A percentile compares a stretch with the other conserved stretches of the same genome.
Evolutionary conservation across 2,329 filamentous ascomycete species (phyloP).

Genomic region (Aspergillus sp.): DNA sequence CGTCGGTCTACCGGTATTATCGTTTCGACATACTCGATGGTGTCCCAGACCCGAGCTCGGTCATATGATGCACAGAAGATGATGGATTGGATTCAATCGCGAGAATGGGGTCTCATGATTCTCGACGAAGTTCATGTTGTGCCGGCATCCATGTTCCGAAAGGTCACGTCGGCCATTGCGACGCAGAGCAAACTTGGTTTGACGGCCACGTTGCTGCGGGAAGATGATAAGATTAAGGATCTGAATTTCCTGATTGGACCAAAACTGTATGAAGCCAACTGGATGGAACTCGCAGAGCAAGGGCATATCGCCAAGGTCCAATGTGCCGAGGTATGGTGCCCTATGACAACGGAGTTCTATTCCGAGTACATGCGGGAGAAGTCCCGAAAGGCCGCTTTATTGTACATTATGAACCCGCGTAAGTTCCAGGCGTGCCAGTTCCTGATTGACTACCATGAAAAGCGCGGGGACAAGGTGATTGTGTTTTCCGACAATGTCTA

Average conservation of each 20-base stretch:
- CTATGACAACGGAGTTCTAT: constrained; percentile 98
- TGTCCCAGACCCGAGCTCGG: constrained; percentile 80
- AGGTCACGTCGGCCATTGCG: constrained; percentile 87
- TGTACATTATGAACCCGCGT: constrained; percentile 95
- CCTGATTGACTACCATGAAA: constrained; percentile 96
- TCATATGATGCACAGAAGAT: constrained; percentile 94
- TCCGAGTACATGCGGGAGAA: constrained; percentile 77
- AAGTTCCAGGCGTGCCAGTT: constrained; percentile 98
- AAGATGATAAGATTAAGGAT: constrained; percentile 97
- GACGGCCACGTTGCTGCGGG: constrained; percentile 86
- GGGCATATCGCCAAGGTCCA: constrained; percentile 96
- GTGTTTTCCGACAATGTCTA: constrained; percentile 98
- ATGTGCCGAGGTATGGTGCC: constrained; percentile 98
- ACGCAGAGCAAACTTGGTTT: constrained; percentile 92
- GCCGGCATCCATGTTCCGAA: constrained; percentile 90
- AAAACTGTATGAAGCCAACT: constrained; percentile 96
- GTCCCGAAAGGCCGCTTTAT: constrained; percentile 58
- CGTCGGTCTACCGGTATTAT: constrained; percentile 89
- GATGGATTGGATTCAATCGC: constrained; percentile 83
- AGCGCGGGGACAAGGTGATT: constrained; percentile 91
- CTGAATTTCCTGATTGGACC: constrained; percentile 96
- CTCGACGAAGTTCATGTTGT: constrained; percentile 98
- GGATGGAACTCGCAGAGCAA: constrained; percentile 97
- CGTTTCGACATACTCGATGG: constrained; percentile 97
- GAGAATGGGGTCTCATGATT: constrained; percentile 97